Base-by-base conservation (phyloP, 2,329 filamentous ascomycete genomes). In the Trichoderma lentiforme region DNA sequence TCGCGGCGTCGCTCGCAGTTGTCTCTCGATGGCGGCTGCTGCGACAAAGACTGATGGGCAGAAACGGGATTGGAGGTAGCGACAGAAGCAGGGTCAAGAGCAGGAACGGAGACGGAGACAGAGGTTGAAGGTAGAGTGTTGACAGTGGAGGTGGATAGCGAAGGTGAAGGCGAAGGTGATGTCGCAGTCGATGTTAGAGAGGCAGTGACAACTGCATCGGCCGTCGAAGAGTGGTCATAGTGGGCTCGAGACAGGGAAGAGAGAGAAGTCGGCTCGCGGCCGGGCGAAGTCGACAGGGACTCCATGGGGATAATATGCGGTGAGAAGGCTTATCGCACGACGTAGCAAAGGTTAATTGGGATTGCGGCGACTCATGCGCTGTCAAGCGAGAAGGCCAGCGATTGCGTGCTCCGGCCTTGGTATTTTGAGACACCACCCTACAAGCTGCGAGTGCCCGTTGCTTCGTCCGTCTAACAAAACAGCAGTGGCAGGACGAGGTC, bases 1-100 rank as follows among this genome's bases (percentile, higher is more conserved):
- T 84, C 84, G 71, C 86, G 81, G 73, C 84, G 80, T 74, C 86
- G 83, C 74, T 88, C 84, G 77, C 86, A 89, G 77, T 84, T 86
- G 71, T 86, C 82, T 73, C 78, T 79, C 9, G 79, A 80, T 18
- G 75, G 79, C 58, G 77, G 78, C 72, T 77, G 76, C 61, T 77
- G 76, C 58, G 74, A 73, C 26, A 18, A 24, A 14, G 36, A 28
- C 53, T 28, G 65, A n/a, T 56, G 24, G 53, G 18, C 26, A 32
- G 43, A 30, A 26, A 30, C 26, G n/a, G 68, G 15, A n/a, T 43
- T n/a, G 15, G 18, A 43, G 6, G 60, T 28, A 34, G 56, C 21
- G 43, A 60, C 57, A 34, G 66, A 34, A 6, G 36, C 30, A 47
- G 66, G n/a, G 1, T 28, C 14, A 39, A 32, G 7, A 32, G 6